Base-by-base conservation (phyloP, 2,329 filamentous ascomycete genomes). In the Trichoderma gracile region DNA sequence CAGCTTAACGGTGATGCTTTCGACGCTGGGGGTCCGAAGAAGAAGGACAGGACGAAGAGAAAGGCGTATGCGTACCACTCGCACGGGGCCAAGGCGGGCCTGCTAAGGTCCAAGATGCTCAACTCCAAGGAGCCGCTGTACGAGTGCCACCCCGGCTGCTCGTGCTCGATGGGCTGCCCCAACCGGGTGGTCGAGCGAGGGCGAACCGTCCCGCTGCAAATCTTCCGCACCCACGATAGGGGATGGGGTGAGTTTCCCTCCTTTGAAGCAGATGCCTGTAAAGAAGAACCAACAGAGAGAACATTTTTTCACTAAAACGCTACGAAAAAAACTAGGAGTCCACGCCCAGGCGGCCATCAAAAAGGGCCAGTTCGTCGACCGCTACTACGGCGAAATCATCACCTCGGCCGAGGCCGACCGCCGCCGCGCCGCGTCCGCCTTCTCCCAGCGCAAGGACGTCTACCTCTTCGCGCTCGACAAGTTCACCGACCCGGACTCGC, bases 401-500 rank as follows among this genome's bases (percentile, higher is more conserved):
- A 88, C 86, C 1, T 79, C 82, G 0, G 69, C 75, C 2, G 87
- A 93, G 76, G 90, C 91, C 0, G 82, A 87, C 17, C 78, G 80
- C 1, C 86, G 92, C 3, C 88, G 91, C 7, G 78, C 79, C 1
- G 76, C 79, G 0, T 83, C 86, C 2, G 78, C 80, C 33, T 76
- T 84, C 3, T 82, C 83, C 0, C 80, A 85, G 65, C 81, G 82
- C n/a, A 93, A 93, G 70, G 87, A 90, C 23, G 86, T 90, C 0
- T 95, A 95, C 69, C 82, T 95, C 1, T 95, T 94, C 74, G 86
- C 84, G 1, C 84, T 96, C 1, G 92, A 96, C 79, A 95, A 95
- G 73, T 94, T 93, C 72, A 84, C 81, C 0, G 83, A 89, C 62
- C 77, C 80, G 0, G 69, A 80, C 6, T 86, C 84, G 1, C 77